Percentiles rank a stretch among this genome's conserved stretches.
Conservation (phyloP, 2,329 filamentous ascomycete species). For the Cladosporium sp. region DNA sequence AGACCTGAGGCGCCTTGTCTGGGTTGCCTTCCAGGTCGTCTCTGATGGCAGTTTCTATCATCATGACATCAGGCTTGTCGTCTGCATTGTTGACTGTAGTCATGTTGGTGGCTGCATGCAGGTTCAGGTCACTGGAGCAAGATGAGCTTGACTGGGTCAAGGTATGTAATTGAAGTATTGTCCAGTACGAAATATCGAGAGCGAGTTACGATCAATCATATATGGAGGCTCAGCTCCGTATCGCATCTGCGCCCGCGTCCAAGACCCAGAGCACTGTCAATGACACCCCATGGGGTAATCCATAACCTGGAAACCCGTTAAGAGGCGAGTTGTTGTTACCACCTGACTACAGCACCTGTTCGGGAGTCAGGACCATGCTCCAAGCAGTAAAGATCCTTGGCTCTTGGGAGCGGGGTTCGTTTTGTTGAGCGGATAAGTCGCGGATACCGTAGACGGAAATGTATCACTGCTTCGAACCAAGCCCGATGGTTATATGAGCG, state of each 20-base stretch:
- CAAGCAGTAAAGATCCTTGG: background rate
- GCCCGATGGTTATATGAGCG: background rate
- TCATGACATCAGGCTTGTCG: slow-evolving; percentile 43
- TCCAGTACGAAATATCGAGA: background rate
- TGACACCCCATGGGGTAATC: background rate
- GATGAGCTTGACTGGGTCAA: background rate
- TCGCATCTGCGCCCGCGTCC: background rate
- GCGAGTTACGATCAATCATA: background rate
- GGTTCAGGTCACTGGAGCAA: background rate
- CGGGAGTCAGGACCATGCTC: background rate
- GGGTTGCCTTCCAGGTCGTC: background rate
- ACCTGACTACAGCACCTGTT: background rate
- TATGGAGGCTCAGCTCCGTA: background rate
- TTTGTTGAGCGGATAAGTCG: background rate
- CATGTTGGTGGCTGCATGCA: background rate
- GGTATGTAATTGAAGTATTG: background rate
- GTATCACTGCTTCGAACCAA: background rate
- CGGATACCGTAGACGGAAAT: background rate
- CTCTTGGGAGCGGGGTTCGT: background rate
- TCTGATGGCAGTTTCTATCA: background rate
- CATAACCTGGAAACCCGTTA: background rate
- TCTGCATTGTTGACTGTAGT: slow-evolving; percentile 44
- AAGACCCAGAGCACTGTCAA: background rate
- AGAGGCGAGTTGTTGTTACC: background rate
- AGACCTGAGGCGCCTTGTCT: background rate